phyloP scores from a whole-genome alignment of 805 yeast genomes.

The Cyberlindnera euphorbiiphila region DNA sequence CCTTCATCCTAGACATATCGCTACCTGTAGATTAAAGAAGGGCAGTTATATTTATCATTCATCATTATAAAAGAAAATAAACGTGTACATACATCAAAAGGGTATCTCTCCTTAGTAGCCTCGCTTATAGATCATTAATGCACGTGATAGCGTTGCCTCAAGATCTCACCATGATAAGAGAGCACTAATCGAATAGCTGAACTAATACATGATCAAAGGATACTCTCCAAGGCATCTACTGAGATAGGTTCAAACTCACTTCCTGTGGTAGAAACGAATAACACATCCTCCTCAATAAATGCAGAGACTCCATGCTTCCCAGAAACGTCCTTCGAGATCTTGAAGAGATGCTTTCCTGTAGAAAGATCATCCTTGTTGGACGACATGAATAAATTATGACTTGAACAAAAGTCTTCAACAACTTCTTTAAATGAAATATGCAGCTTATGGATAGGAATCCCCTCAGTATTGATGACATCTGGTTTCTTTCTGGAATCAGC shows the following conservation, averaged over 20 bases:
- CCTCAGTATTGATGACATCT: conserved; percentile 24
- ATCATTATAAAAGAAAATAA: too few species aligned
- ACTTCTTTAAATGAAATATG: conserved; percentile 59
- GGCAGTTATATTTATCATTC: too few species aligned
- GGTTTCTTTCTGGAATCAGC: not conserved
- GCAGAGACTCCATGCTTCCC: conserved; percentile 36
- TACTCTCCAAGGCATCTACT: conserved; percentile 20
- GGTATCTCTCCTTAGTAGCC: too few species aligned
- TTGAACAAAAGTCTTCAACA: conserved; percentile 55
- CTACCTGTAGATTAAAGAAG: too few species aligned
- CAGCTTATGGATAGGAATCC: conserved; percentile 42
- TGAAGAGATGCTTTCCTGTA: conserved; percentile 43
- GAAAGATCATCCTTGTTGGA: conserved; percentile 21
- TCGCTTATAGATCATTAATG: too few species aligned
- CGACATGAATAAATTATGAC: conserved; percentile 36
- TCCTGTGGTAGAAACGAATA: conserved; percentile 42
- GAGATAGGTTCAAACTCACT: conserved; percentile 41
- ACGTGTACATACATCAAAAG: too few species aligned
- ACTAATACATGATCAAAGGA: not conserved
- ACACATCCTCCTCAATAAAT: conserved; percentile 61
- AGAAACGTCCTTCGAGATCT: conserved; percentile 32
- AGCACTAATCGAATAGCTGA: too few species aligned
- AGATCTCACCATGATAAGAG: too few species aligned
- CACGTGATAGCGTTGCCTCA: too few species aligned
- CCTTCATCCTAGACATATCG: too few species aligned